phyloP scores from a whole-genome alignment of 805 yeast species.

The Priceomyces castillae region DNA sequence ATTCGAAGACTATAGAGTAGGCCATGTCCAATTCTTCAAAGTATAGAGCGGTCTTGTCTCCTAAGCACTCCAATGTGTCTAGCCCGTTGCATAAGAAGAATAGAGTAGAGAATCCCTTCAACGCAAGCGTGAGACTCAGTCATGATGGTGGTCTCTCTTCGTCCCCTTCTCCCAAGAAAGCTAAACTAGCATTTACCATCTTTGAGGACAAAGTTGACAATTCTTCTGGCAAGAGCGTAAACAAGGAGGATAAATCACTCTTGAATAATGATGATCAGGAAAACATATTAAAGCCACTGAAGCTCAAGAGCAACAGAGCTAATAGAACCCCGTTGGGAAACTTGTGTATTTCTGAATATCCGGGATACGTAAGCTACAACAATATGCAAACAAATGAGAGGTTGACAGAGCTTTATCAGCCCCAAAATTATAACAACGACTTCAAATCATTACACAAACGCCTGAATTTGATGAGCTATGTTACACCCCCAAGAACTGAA shows the following conservation, averaged over 20 bases:
- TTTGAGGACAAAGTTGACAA: slow-evolving; percentile 15
- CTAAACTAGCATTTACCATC: slow-evolving; percentile 19
- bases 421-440: slow-evolving; percentile 27
- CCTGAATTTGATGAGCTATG: slow-evolving; percentile 30
- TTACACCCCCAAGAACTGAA: slow-evolving; percentile 33
- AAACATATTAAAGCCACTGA: slow-evolving; percentile 36
- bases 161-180: slow-evolving; percentile 12
- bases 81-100: slow-evolving; percentile 14
- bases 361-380: slow-evolving; percentile 24
- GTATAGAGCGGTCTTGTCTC: slow-evolving; percentile 21
- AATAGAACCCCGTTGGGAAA: slow-evolving; percentile 27
- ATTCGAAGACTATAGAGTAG: neutral
- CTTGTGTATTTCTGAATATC: slow-evolving; percentile 27
- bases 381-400: slow-evolving; percentile 9
- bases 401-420: slow-evolving; percentile 30
- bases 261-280: slow-evolving; percentile 38
- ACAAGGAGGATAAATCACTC: slow-evolving; percentile 3
- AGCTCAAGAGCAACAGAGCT: slow-evolving; percentile 3
- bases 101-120: slow-evolving; percentile 8
- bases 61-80: slow-evolving; percentile 18
- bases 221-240: slow-evolving; percentile 12
- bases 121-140: slow-evolving; percentile 2
- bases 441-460: slow-evolving; percentile 28
- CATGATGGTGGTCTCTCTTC: neutral
- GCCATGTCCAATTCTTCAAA: slow-evolving; percentile 15